Conservation (phyloP, 495 filamentous ascomycete species). For the Aspergillus sclerotiicarbonarius region DNA sequence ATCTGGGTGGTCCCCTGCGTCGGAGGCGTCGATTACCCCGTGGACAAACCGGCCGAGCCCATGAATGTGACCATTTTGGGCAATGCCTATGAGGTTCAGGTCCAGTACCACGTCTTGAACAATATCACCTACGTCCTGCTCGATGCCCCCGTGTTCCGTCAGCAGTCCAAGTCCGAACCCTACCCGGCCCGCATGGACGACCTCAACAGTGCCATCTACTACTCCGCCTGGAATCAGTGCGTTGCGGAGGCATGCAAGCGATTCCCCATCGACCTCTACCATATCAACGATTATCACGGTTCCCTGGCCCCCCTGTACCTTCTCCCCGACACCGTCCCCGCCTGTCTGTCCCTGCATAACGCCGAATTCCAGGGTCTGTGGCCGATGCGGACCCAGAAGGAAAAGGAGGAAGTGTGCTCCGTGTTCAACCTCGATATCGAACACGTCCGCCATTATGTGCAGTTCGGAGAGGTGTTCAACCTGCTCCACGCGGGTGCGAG, state of each 20-base stretch:
- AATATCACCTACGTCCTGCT: conserved; percentile 73
- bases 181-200: conserved; percentile 75
- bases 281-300: conserved; percentile 80
- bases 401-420: conserved; percentile 64
- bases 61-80: conserved; percentile 64
- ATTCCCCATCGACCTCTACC: conserved; percentile 67
- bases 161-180: conserved; percentile 62
- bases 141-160: conserved; percentile 67
- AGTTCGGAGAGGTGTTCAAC: conserved; percentile 69
- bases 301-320: conserved; percentile 68
- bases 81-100: conserved; percentile 58
- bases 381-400: conserved; percentile 67
- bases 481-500: conserved; percentile 70
- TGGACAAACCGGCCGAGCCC: conserved; percentile 56
- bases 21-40: conserved; percentile 63
- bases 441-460: conserved; percentile 40
- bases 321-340: conserved; percentile 54
- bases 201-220: conserved; percentile 66
- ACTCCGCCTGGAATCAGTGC: conserved; percentile 71
- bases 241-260: conserved; percentile 60
- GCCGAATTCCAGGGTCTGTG: conserved; percentile 74
- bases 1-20: conserved; percentile 74
- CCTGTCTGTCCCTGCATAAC: conserved; percentile 56
- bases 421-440: conserved; percentile 61
- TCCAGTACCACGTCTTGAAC: conserved; percentile 61